Percentiles rank a stretch among this genome's conserved stretches.
Evolutionary conservation across 2,329 filamentous ascomycete species (phyloP).

Genomic region (Fusarium nanum): DNA sequence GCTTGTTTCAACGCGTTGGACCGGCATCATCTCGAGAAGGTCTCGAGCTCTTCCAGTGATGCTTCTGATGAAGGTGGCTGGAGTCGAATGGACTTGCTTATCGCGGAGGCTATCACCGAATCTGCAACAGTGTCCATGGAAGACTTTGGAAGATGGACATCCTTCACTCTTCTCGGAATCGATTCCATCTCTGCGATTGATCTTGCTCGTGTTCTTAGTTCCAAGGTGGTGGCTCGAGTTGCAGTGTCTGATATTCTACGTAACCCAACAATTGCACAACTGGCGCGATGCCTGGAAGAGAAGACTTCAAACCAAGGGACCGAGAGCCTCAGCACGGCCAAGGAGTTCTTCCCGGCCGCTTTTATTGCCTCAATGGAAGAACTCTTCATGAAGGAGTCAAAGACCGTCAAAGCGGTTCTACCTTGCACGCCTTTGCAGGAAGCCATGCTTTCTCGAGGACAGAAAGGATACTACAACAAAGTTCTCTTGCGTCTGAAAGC

Average conservation of each 20-base stretch:
- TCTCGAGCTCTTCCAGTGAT: slow-evolving; percentile 44
- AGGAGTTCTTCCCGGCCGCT: slow-evolving; percentile 44
- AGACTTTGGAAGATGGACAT: slow-evolving; percentile 71
- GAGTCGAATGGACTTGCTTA: slow-evolving; percentile 64
- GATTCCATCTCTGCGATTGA: slow-evolving; percentile 86
- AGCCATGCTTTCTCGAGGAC: slow-evolving; percentile 76
- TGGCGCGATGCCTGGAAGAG: slow-evolving; percentile 57
- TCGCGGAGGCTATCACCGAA: slow-evolving; percentile 67
- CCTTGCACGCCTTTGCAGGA: slow-evolving; percentile 91
- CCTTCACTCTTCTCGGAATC: slow-evolving; percentile 81
- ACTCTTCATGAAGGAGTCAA: slow-evolving; percentile 49
- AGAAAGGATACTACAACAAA: slow-evolving; percentile 76
- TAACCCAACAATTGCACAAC: slow-evolving; percentile 71
- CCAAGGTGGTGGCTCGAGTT: slow-evolving; percentile 59
- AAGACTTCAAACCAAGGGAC: background rate
- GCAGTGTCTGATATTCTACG: slow-evolving; percentile 78
- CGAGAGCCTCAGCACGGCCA: too few species aligned
- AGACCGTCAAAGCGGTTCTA: slow-evolving; percentile 66
- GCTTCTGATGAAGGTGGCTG: slow-evolving; percentile 56
- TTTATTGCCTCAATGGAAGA: slow-evolving; percentile 47
- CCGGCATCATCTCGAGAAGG: slow-evolving; percentile 56
- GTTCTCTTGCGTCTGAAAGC: slow-evolving; percentile 71
- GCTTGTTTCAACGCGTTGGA: slow-evolving; percentile 60
- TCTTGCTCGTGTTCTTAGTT: slow-evolving; percentile 69
- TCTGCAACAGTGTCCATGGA: slow-evolving; percentile 58